Evolutionary conservation across 2,329 filamentous ascomycete genomes (phyloP).

Genomic region (Didymella exigua): DNA sequence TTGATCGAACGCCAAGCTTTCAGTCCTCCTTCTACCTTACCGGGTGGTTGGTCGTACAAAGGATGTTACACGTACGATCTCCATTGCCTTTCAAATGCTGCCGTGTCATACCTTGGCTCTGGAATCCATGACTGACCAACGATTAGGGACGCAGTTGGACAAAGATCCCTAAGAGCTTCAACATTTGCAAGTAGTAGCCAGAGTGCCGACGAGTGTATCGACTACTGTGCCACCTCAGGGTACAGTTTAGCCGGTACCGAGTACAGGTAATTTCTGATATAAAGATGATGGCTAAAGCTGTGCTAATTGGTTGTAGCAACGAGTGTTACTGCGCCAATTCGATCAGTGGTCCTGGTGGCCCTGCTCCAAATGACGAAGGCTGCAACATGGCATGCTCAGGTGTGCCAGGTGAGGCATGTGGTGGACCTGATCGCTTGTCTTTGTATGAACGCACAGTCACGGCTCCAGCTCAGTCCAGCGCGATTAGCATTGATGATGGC

Average conservation of each 20-base stretch:
- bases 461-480: conserved; percentile 1
- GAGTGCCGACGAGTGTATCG: conserved; percentile 38
- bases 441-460: conserved; percentile 16
- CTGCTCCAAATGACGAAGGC: conserved; percentile 9
- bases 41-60: conserved; percentile 29
- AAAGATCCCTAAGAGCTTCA: conserved; percentile 22
- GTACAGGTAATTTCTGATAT: conserved; percentile 35
- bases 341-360: conserved; percentile 24
- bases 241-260: conserved; percentile 43
- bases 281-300: background rate
- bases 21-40: conserved; percentile 1
- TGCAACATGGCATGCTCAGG: conserved; percentile 39
- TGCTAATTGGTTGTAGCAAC: background rate
- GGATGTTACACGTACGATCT: conserved; percentile 38
- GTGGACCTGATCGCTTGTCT: conserved; percentile 27
- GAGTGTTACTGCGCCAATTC: conserved; percentile 36
- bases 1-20: conserved; percentile 10
- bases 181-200: conserved; percentile 24
- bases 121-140: background rate
- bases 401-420: conserved; percentile 32
- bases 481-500: background rate
- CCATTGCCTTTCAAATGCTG: background rate
- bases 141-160: conserved; percentile 17
- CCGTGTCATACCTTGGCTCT: background rate
- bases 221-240: conserved; percentile 31